Percentiles rank a stretch among this genome's conserved stretches.
These are phyloP conservation scores for Croton setiger DNA, from an alignment of 441 rosid genomes.

Conservation along the genomic window DNA sequence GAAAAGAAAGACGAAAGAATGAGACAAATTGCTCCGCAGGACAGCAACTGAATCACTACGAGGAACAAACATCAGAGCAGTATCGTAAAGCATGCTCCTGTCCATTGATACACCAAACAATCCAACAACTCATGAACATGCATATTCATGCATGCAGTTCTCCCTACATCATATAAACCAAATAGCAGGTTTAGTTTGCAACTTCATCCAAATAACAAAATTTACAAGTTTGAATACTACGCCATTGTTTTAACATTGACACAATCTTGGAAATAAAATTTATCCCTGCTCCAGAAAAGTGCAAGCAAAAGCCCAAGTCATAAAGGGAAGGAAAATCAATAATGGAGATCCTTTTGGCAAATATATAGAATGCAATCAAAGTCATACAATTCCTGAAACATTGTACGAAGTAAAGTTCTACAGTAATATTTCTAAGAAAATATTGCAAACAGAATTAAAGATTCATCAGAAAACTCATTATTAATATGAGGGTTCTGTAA, in stretches of 20 bases:
- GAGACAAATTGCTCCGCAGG: neutral
- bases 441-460: neutral
- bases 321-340: too few relatives aligned
- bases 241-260: neutral
- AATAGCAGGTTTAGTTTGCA: neutral
- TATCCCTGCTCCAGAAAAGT: neutral
- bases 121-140: neutral
- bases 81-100: neutral
- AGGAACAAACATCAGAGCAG: slow-evolving; percentile 6
- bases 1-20: neutral
- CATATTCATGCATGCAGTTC: neutral
- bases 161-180: neutral
- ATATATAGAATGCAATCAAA: neutral
- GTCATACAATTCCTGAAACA: neutral
- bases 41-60: neutral
- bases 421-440: neutral
- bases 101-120: neutral
- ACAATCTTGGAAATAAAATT: neutral
- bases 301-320: neutral
- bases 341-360: neutral
- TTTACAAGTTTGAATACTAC: neutral
- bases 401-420: neutral
- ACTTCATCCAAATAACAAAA: neutral
- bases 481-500: neutral
- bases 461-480: neutral